Evolutionary conservation across 2,329 filamentous ascomycete genomes (phyloP).

Genomic region (Aspergillus pseudotamarii): DNA sequence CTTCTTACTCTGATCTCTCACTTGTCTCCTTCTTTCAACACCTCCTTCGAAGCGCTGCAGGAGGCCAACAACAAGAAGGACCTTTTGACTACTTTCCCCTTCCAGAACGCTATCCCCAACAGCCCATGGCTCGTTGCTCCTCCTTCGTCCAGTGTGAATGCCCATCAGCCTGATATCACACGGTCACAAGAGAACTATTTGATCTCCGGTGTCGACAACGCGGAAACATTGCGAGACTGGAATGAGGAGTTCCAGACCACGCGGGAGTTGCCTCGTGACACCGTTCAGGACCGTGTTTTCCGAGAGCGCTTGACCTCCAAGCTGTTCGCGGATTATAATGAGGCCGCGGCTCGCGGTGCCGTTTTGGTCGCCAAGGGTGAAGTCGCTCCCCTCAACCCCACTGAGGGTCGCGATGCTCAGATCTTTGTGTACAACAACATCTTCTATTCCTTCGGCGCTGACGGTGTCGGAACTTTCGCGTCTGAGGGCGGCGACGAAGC

Average conservation of each 20-base stretch:
- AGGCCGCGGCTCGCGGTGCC: slow-evolving; percentile 88
- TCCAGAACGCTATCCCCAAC: slow-evolving; percentile 90
- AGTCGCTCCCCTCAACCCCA: slow-evolving; percentile 90
- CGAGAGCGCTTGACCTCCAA: slow-evolving; percentile 91
- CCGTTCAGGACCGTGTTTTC: slow-evolving; percentile 93
- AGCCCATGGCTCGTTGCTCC: slow-evolving; percentile 88
- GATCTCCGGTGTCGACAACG: slow-evolving; percentile 86
- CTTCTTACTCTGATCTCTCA: slow-evolving; percentile 76
- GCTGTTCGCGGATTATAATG: slow-evolving; percentile 96
- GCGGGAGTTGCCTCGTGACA: slow-evolving; percentile 88
- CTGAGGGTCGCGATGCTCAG: slow-evolving; percentile 87
- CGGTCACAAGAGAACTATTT: slow-evolving; percentile 92
- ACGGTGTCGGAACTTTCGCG: slow-evolving; percentile 95
- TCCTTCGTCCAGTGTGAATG: slow-evolving; percentile 61
- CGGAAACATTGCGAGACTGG: slow-evolving; percentile 94
- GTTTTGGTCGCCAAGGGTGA: slow-evolving; percentile 91
- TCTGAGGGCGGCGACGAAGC: slow-evolving; percentile 96
- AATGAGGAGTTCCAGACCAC: slow-evolving; percentile 99
- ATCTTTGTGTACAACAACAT: slow-evolving; percentile 99
- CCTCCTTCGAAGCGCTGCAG: slow-evolving; percentile 75
- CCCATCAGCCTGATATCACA: slow-evolving; percentile 80
- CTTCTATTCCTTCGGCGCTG: slow-evolving; percentile 97
- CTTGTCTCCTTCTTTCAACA: slow-evolving; percentile 80
- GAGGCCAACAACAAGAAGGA: slow-evolving; percentile 84
- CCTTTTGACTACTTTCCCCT: slow-evolving; percentile 88